A percentile compares a stretch with the other conserved stretches of the same genome.
These are phyloP conservation scores for Pseudogymnoascus pannorum DNA, from an alignment of 2,329 filamentous ascomycete genomes.

Conservation along the genomic window DNA sequence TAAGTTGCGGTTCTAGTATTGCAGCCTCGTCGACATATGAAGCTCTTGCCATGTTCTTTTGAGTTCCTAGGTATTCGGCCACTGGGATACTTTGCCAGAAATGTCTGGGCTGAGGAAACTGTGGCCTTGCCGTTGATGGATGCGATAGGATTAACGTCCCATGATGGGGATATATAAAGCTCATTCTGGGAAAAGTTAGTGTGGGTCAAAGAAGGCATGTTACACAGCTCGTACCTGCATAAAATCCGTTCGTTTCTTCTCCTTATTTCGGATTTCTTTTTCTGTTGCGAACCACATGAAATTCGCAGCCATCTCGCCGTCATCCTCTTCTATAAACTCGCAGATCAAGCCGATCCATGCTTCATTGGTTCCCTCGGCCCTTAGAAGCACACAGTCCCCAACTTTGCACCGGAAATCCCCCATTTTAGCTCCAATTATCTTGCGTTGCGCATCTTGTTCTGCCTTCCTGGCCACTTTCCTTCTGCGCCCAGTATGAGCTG, in stretches of 20 bases:
- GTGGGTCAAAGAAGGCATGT: background rate
- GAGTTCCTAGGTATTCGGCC: constrained; percentile 68
- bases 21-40: constrained; percentile 82
- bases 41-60: constrained; percentile 74
- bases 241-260: constrained; percentile 75
- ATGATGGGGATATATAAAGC: constrained; percentile 81
- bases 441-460: constrained; percentile 29
- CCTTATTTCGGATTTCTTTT: constrained; percentile 76
- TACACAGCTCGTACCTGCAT: constrained; percentile 46
- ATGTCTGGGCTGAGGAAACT: constrained; percentile 66
- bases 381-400: constrained; percentile 79
- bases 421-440: constrained; percentile 75
- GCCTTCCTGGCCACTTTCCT: constrained; percentile 21
- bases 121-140: constrained; percentile 87
- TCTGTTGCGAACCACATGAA: constrained; percentile 97
- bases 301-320: constrained; percentile 71
- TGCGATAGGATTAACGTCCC: constrained; percentile 76
- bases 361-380: constrained; percentile 78
- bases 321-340: constrained; percentile 68
- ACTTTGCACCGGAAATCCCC: constrained; percentile 72
- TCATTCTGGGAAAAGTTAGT: constrained; percentile 57
- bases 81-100: constrained; percentile 61
- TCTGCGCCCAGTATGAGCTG: constrained; percentile 17
- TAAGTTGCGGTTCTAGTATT: constrained; percentile 85
- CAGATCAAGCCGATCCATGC: constrained; percentile 89